Evolutionary conservation across 352 stramenopile genomes (phyloP).

Genomic region (Halophytophthora batemanensis): DNA sequence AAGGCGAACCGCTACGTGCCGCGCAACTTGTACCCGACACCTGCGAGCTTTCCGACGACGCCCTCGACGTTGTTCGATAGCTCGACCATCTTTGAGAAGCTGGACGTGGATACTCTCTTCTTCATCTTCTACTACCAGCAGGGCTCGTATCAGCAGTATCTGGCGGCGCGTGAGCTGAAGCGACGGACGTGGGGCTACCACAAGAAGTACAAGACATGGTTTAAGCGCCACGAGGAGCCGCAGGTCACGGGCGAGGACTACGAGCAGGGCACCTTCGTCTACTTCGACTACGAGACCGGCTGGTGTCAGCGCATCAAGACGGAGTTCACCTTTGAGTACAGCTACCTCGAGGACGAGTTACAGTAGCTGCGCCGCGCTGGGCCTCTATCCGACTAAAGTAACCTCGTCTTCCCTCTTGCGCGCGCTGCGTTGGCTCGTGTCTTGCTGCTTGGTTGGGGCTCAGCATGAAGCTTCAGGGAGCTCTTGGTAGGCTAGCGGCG

Average conservation of each 20-base stretch:
- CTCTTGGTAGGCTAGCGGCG: no score
- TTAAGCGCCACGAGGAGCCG: slow-evolving; percentile 97
- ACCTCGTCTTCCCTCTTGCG: slow-evolving; percentile 17
- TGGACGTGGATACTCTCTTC: slow-evolving; percentile 98
- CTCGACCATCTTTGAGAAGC: slow-evolving; percentile 95
- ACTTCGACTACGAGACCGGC: slow-evolving; percentile 99
- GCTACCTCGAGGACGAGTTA: slow-evolving; percentile 93
- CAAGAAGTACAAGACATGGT: slow-evolving; percentile 99
- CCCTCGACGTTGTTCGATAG: slow-evolving; percentile 93
- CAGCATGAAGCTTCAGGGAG: not conserved
- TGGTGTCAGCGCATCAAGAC: slow-evolving; percentile 99
- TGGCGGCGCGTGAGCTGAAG: slow-evolving; percentile 97
- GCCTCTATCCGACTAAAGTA: slow-evolving; percentile 25
- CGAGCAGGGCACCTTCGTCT: slow-evolving; percentile 99
- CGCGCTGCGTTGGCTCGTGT: not conserved
- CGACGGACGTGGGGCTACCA: slow-evolving; percentile 99
- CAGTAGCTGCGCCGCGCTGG: slow-evolving; percentile 26
- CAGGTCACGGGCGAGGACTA: slow-evolving; percentile 97
- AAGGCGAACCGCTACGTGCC: slow-evolving; percentile 91
- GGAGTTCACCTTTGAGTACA: slow-evolving; percentile 99
- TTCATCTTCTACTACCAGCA: slow-evolving; percentile 99
- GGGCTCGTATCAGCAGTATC: slow-evolving; percentile 98
- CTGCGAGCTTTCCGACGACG: slow-evolving; percentile 85
- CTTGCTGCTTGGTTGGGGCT: not conserved
- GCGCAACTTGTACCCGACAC: slow-evolving; percentile 93